Evolutionary conservation across 176 grass and related monocot genomes (phyloP).

Genomic region (Bolboschoenus planiculmis): DNA sequence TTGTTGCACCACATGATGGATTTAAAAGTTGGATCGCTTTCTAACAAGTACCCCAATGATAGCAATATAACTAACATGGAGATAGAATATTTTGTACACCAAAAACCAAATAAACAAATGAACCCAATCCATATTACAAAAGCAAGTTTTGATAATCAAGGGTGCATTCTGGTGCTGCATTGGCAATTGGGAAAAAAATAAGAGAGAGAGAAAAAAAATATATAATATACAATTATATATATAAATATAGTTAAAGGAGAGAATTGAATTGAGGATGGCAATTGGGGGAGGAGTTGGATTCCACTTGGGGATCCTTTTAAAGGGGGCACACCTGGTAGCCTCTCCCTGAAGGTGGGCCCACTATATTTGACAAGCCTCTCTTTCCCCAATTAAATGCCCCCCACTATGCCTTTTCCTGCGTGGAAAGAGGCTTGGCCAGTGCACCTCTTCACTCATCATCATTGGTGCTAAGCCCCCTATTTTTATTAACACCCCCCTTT

Average conservation of each 20-base stretch:
- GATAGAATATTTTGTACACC: not conserved
- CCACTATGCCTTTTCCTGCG: constrained; percentile 20
- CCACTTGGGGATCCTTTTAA: constrained; percentile 22
- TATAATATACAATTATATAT: too few relatives aligned
- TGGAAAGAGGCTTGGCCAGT: constrained; percentile 32
- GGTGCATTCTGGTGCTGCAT: not conserved
- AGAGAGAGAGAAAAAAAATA: not conserved
- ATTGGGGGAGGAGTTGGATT: constrained; percentile 32
- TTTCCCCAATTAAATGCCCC: not conserved
- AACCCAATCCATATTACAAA: not conserved
- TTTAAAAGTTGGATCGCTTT: constrained; percentile 2
- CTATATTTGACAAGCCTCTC: constrained; percentile 10
- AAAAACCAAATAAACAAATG: not conserved
- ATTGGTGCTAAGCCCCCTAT: constrained; percentile 30
- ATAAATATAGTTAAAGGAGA: not conserved
- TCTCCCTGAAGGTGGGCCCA: not conserved
- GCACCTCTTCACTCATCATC: constrained; percentile 26
- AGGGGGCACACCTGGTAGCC: constrained; percentile 7
- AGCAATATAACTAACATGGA: not conserved
- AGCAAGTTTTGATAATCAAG: not conserved
- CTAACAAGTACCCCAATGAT: constrained; percentile 8
- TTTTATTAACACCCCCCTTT: not conserved
- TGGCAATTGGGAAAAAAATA: not conserved
- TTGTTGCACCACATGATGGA: constrained; percentile 4
- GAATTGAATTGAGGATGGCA: not conserved